Conservation (phyloP, 345 rosid genomes). For the Kandelia obovata region DNA sequence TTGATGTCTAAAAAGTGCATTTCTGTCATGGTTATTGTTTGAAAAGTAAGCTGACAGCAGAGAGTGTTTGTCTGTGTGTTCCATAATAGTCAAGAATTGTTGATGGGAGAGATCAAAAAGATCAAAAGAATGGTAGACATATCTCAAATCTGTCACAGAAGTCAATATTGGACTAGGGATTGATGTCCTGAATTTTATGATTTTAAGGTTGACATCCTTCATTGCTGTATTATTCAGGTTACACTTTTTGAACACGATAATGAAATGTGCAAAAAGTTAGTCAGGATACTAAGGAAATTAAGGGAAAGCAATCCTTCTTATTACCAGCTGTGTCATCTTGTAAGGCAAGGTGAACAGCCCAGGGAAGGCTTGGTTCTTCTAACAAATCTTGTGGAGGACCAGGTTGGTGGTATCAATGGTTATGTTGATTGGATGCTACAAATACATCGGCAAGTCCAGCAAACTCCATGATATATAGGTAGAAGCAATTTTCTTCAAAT, state of each 20-base stretch:
- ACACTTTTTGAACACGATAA: constrained; percentile 49
- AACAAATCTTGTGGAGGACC: constrained; percentile 78
- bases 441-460: constrained; percentile 85
- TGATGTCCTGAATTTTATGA: no score
- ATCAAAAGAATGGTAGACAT: no score
- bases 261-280: constrained; percentile 83
- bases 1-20: neutral
- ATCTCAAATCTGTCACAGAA: no score
- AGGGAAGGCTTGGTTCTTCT: constrained; percentile 87
- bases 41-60: no score
- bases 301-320: constrained; percentile 69
- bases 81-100: no score
- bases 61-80: no score
- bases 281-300: constrained; percentile 52
- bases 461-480: constrained; percentile 46
- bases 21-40: neutral
- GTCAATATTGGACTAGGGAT: no score
- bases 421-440: constrained; percentile 81
- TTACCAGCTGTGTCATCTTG: constrained; percentile 66
- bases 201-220: constrained; percentile 4
- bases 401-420: constrained; percentile 61
- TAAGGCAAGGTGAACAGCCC: constrained; percentile 97
- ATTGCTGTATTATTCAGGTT: constrained; percentile 46
- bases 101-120: no score
- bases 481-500: neutral